Conservation (phyloP, 2,329 filamentous ascomycete genomes). For the Penicillium corylophilum region DNA sequence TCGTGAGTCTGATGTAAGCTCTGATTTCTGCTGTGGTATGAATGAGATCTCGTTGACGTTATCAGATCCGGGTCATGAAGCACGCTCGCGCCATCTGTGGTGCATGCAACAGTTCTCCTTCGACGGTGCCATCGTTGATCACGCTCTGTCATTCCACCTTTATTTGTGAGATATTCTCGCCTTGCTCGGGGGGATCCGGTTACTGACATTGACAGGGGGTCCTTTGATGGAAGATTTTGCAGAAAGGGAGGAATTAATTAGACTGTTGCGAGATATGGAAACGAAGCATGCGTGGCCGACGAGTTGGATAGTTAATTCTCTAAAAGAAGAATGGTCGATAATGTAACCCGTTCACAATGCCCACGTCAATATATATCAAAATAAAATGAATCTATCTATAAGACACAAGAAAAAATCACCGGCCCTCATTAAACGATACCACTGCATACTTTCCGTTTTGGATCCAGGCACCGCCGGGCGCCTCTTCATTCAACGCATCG, state of each 20-base stretch:
- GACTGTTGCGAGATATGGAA: slow-evolving; percentile 12
- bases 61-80: slow-evolving; percentile 9
- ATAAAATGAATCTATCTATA: neutral
- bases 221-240: slow-evolving; percentile 9
- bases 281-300: slow-evolving; percentile 11
- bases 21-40: neutral
- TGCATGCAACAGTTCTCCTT: slow-evolving; percentile 12
- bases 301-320: slow-evolving; percentile 8
- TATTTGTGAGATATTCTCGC: slow-evolving; percentile 3
- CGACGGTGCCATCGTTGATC: slow-evolving; percentile 12
- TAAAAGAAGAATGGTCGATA: slow-evolving; percentile 10
- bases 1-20: slow-evolving; percentile 8
- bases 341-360: neutral
- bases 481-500: slow-evolving; percentile 14
- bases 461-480: slow-evolving; percentile 13
- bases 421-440: slow-evolving; percentile 12
- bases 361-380: neutral
- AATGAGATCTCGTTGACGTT: slow-evolving; percentile 1
- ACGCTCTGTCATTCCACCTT: slow-evolving; percentile 14
- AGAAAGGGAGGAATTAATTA: slow-evolving; percentile 9
- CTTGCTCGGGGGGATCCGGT: neutral
- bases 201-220: slow-evolving; percentile 7
- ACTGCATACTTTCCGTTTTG: slow-evolving; percentile 20
- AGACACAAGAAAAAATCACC: slow-evolving; percentile 4
- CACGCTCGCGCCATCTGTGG: slow-evolving; percentile 12